phyloP scores from a whole-genome alignment of 2,329 filamentous ascomycete genomes.

The Cytospora schulzeri region DNA sequence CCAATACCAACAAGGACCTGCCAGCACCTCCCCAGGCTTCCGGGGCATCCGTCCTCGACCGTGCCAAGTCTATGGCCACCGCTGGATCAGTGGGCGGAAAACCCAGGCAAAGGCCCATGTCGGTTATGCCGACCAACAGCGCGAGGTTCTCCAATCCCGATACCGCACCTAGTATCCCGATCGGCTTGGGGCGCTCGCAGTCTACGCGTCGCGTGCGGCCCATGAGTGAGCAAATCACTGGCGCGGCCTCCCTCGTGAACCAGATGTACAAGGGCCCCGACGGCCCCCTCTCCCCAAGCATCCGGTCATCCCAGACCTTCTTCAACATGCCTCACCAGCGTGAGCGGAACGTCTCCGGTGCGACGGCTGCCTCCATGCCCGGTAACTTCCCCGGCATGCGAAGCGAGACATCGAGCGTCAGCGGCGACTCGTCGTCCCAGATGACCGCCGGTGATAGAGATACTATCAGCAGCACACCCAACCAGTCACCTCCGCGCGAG shows the following conservation, averaged over 20 bases:
- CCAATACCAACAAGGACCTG: conserved; percentile 78
- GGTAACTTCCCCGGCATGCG: conserved; percentile 75
- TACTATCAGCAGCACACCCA: conserved; percentile 53
- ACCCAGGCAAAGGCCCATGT: conserved; percentile 58
- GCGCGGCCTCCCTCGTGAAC: conserved; percentile 73
- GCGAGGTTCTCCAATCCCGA: conserved; percentile 56
- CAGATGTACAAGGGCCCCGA: conserved; percentile 85
- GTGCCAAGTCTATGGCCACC: conserved; percentile 62
- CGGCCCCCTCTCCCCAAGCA: conserved; percentile 61
- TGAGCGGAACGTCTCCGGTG: conserved; percentile 46
- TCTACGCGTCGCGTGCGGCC: conserved; percentile 53
- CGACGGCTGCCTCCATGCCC: conserved; percentile 44
- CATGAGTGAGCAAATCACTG: conserved; percentile 65
- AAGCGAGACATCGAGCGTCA: conserved; percentile 65
- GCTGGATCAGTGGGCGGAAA: conserved; percentile 41
- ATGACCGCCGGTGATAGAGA: conserved; percentile 36
- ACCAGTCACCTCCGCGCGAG: conserved; percentile 58
- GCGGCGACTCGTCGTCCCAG: conserved; percentile 63
- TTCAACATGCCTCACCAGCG: conserved; percentile 49
- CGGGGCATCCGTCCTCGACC: conserved; percentile 57
- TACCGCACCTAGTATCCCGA: conserved; percentile 76
- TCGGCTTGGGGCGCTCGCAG: conserved; percentile 60
- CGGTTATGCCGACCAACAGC: conserved; percentile 52
- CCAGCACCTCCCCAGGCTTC: conserved; percentile 67
- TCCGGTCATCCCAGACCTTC: conserved; percentile 65